phyloP scores from a whole-genome alignment of 306 rosid species.

The Lathyrus aphaca region DNA sequence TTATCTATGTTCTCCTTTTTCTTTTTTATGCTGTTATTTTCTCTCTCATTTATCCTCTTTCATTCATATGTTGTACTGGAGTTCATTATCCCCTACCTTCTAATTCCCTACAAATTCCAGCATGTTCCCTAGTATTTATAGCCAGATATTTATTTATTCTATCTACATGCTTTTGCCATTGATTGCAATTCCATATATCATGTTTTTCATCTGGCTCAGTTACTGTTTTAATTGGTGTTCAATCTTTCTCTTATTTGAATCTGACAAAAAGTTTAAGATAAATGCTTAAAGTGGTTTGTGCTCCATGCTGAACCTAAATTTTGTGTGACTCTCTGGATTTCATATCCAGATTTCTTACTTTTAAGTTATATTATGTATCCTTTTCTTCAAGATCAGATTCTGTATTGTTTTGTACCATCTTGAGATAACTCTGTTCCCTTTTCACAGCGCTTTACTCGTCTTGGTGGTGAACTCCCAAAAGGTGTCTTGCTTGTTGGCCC shows the following conservation, averaged over 20 bases:
- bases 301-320: background rate
- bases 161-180: background rate
- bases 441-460: slow-evolving; percentile 85
- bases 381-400: background rate
- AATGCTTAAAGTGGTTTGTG: background rate
- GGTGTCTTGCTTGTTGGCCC: slow-evolving; percentile 96
- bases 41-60: background rate
- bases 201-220: slow-evolving; percentile 23
- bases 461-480: slow-evolving; percentile 93
- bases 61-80: background rate
- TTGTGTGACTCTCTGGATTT: background rate
- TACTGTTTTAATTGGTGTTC: slow-evolving; percentile 5
- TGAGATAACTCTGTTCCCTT: slow-evolving; percentile 34
- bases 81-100: background rate
- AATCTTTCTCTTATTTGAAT: slow-evolving; percentile 10
- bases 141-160: no score
- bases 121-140: background rate
- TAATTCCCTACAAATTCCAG: background rate
- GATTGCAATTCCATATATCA: background rate
- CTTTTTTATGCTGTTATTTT: background rate
- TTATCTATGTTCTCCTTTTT: background rate
- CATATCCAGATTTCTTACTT: background rate
- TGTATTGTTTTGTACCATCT: slow-evolving; percentile 1
- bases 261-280: background rate
- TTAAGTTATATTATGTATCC: background rate